Base-by-base conservation (phyloP, 1,284 basidiomycete species). In the Microbotryomycetes sp. region DNA sequence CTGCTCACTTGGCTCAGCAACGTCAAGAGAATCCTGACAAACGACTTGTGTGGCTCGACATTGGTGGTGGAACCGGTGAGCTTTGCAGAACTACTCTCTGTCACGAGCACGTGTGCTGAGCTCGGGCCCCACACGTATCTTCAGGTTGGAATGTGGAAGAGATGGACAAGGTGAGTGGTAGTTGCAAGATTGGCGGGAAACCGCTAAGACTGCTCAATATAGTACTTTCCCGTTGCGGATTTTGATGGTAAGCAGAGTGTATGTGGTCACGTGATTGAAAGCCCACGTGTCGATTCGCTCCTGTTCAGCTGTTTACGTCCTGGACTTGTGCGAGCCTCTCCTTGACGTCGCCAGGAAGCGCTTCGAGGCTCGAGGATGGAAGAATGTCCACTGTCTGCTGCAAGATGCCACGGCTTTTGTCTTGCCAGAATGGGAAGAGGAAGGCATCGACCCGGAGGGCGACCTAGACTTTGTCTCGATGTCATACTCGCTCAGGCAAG, bases 71-170 rank as follows among this genome's bases (percentile, higher is more conserved):
- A 35, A 89, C 88, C 11, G 86, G 84, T 80, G 56, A 60, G 71
- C 24, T n/a, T n/a, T n/a, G n/a, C n/a, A 28, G 6, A 30, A 60
- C 28, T 54, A 27, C 7, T n/a, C 27, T 30, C 24, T 48, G 48
- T 29, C 28, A 18, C 13, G 54, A 30, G 9, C 29, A n/a, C 23
- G 23, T 5, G 15, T 11, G 18, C 11, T 41, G 26, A 35, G 2
- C 45, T 49, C 21, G n/a, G n/a, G n/a, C n/a, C n/a, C 21, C 16
- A 9, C 29, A 16, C 9, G 2, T 15, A 16, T 31, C 7, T 15
- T 24, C 56, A 81, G 84, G 87, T 15, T 85, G 86, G 79, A 90
- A 89, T 75, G 85, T 90, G 67, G 88, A 90, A 75, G 79, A 85
- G 66, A 89, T 89, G 88, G 80, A 87, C 75, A 81, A 82, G 60